Evolutionary conservation across 495 filamentous ascomycete genomes (phyloP).

Genomic region (Daldinia vernicosa): DNA sequence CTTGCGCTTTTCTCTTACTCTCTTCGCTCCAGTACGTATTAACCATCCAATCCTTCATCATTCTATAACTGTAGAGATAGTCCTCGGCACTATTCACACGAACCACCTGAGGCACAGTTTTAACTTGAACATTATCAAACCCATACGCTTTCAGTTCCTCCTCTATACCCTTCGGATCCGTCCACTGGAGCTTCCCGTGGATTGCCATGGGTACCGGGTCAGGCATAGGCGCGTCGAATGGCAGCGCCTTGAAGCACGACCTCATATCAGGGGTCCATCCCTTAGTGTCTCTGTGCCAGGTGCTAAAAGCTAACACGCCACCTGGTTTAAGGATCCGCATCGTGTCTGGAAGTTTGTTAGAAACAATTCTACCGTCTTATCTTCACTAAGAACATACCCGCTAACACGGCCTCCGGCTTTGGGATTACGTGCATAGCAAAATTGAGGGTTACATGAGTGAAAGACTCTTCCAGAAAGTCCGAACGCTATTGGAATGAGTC

Average conservation of each 20-base stretch:
- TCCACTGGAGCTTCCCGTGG: conserved; percentile 48
- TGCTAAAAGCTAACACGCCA: conserved; percentile 51
- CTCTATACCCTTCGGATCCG: conserved; percentile 50
- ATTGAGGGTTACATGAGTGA: conserved; percentile 54
- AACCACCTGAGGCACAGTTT: conserved; percentile 40
- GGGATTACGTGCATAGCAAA: conserved; percentile 56
- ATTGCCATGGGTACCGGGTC: conserved; percentile 41
- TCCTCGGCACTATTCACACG: conserved; percentile 44
- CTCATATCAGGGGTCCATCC: conserved; percentile 48
- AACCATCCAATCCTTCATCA: conserved; percentile 53
- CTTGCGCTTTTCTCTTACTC: conserved; percentile 45
- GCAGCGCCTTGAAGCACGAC: conserved; percentile 47
- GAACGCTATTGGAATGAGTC: conserved; percentile 41
- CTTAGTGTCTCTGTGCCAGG: conserved; percentile 45
- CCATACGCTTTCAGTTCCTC: conserved; percentile 44
- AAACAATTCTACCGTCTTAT: neutral
- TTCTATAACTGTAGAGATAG: conserved; percentile 44
- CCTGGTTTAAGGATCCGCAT: conserved; percentile 52
- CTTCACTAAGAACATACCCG: conserved; percentile 44
- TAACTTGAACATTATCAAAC: conserved; percentile 48
- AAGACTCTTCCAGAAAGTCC: conserved; percentile 40
- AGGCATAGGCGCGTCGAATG: conserved; percentile 51
- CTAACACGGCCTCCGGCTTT: conserved; percentile 49
- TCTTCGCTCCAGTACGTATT: conserved; percentile 52
- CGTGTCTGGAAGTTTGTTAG: conserved; percentile 44